phyloP scores from a whole-genome alignment of 1,284 basidiomycete species.

The Sporisorium scitamineum region DNA sequence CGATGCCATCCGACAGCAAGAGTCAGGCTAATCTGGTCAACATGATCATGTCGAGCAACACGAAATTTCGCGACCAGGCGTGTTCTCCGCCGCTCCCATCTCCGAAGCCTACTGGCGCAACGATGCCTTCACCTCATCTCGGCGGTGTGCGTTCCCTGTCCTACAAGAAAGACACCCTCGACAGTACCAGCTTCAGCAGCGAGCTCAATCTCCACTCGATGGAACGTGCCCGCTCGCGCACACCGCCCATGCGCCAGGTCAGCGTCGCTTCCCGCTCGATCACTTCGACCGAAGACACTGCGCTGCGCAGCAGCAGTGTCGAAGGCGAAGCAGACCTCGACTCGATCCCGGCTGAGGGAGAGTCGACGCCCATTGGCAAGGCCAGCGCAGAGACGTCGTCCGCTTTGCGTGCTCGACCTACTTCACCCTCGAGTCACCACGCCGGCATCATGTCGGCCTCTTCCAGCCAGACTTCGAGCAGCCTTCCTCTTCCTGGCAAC shows the following conservation, averaged over 20 bases:
- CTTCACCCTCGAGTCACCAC: constrained; percentile 11
- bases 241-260: constrained; percentile 26
- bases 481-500: constrained; percentile 42
- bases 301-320: constrained; percentile 28
- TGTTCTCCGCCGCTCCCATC: constrained; percentile 34
- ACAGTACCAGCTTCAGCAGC: constrained; percentile 15
- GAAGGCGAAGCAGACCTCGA: constrained; percentile 6
- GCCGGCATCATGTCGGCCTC: constrained; percentile 24
- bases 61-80: constrained; percentile 36
- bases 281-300: constrained; percentile 4
- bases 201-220: constrained; percentile 20
- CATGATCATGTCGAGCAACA: constrained; percentile 31
- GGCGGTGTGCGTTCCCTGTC: constrained; percentile 34
- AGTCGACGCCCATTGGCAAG: constrained; percentile 31
- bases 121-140: constrained; percentile 24
- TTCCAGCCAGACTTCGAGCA: constrained; percentile 33
- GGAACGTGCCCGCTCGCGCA: constrained; percentile 23
- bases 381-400: constrained; percentile 6
- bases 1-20: constrained; percentile 9
- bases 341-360: constrained; percentile 17
- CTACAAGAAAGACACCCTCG: constrained; percentile 30
- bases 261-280: constrained; percentile 13
- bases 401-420: neutral
- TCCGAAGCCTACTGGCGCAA: constrained; percentile 13
- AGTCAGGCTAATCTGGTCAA: constrained; percentile 23